A percentile compares a stretch with the other conserved stretches of the same genome.
Evolutionary conservation across 305 asterid species (phyloP).

Genomic region (Galium porrigens): DNA sequence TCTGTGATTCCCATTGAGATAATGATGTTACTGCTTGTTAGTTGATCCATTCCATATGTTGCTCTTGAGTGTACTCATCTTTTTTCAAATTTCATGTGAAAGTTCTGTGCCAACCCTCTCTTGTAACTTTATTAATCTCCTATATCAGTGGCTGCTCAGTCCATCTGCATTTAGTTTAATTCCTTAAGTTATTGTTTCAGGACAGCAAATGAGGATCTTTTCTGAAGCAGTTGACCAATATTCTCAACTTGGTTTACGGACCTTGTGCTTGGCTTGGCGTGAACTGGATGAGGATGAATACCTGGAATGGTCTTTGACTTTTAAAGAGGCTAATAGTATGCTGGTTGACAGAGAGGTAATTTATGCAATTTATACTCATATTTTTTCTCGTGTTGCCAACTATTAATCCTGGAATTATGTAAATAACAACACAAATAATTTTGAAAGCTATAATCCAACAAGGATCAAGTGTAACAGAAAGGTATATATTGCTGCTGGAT

Average conservation of each 20-base stretch:
- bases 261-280: constrained; percentile 92
- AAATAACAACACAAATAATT: not conserved
- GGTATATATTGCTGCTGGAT: not conserved
- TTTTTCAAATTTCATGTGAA: not conserved
- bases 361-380: constrained; percentile 11
- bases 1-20: not conserved
- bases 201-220: constrained; percentile 58
- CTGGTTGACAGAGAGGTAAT: constrained; percentile 87
- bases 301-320: constrained; percentile 72
- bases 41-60: not conserved
- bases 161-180: not conserved
- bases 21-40: not conserved
- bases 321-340: constrained; percentile 85
- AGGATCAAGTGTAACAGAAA: not conserved
- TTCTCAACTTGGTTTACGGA: constrained; percentile 86
- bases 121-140: not conserved
- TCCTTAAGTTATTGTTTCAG: constrained; percentile 27
- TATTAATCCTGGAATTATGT: not conserved
- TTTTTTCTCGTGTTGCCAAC: constrained; percentile 2
- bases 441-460: not conserved
- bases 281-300: constrained; percentile 66
- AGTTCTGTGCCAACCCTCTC: not conserved
- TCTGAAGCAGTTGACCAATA: constrained; percentile 87
- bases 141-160: not conserved
- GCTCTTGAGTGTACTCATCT: not conserved